Conservation (phyloP, 352 stramenopile species). For the Phytophthora lateralis region DNA sequence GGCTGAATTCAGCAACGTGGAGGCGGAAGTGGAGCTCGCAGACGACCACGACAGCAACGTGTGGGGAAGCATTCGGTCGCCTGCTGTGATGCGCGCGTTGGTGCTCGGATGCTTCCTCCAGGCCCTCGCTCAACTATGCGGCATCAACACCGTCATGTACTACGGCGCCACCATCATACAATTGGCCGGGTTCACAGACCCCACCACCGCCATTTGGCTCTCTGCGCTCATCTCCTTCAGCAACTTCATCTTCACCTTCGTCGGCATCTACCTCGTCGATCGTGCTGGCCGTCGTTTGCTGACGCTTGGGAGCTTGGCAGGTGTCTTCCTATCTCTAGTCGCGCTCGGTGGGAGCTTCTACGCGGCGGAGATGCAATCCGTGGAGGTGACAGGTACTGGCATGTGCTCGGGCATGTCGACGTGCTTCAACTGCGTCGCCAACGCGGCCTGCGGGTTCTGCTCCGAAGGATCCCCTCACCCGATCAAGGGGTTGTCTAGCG, state of each 20-base stretch:
- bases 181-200: constrained; percentile 73
- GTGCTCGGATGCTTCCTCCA: constrained; percentile 64
- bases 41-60: constrained; percentile 31
- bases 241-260: constrained; percentile 34
- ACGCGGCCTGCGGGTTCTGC: constrained; percentile 45
- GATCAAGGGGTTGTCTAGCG: constrained; percentile 10
- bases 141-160: constrained; percentile 89
- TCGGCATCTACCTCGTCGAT: constrained; percentile 29
- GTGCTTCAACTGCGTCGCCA: constrained; percentile 77
- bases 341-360: constrained; percentile 28
- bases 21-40: constrained; percentile 53
- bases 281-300: constrained; percentile 20
- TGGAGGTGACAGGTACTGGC: constrained; percentile 23
- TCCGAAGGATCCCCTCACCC: constrained; percentile 19
- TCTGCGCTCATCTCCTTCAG: constrained; percentile 58
- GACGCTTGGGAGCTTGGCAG: constrained; percentile 19
- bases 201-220: constrained; percentile 75
- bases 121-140: constrained; percentile 50
- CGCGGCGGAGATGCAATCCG: constrained; percentile 18
- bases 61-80: constrained; percentile 33
- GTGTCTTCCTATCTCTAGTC: constrained; percentile 23
- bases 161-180: constrained; percentile 81
- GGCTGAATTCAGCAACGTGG: constrained; percentile 65
- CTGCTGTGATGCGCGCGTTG: constrained; percentile 33
- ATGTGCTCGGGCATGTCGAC: constrained; percentile 45